These are phyloP conservation scores for cucumber (Cucumis sativus) DNA, from an alignment of 306 rosid species.

Conservation along the genomic window DNA sequence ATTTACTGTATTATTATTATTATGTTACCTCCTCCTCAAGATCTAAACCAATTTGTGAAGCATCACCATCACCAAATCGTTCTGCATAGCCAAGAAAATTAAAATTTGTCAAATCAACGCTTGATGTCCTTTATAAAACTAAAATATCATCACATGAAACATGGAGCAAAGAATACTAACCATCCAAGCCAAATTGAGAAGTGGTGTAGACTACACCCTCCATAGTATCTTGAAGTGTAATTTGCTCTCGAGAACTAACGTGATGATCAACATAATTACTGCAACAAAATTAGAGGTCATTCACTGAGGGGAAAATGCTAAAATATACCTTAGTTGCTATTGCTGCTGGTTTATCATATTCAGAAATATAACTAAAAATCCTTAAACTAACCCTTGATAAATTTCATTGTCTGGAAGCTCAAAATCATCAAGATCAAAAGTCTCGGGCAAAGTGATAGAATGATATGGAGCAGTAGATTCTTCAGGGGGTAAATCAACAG, in stretches of 20 bases:
- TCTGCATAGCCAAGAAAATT: conserved; percentile 39
- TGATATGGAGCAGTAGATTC: conserved; percentile 99
- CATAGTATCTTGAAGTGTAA: conserved; percentile 91
- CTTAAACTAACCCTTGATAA: conserved; percentile 69
- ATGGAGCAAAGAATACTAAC: conserved; percentile 31
- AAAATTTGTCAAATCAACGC: conserved; percentile 5
- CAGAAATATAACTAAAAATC: conserved; percentile 8
- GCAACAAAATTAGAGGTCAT: conserved; percentile 33
- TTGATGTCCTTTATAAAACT: conserved; percentile 7
- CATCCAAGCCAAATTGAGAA: conserved; percentile 97
- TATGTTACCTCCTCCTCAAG: conserved; percentile 86
- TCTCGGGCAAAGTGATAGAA: conserved; percentile 95
- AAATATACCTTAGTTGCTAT: conserved; percentile 6
- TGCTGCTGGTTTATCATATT: background rate
- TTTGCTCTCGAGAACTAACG: conserved; percentile 87
- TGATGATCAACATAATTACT: conserved; percentile 95
- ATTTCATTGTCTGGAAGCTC: conserved; percentile 93
- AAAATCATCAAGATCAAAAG: conserved; percentile 99
- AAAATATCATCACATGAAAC: background rate
- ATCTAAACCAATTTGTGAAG: conserved; percentile 97
- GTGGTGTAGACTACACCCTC: conserved; percentile 87
- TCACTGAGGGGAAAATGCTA: background rate
- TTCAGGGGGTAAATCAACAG: conserved; percentile 98
- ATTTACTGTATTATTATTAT: background rate
- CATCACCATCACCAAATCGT: conserved; percentile 97